These are phyloP conservation scores for Takakia lepidozioides DNA, from an alignment of 225 moss, liverwort and hornwort species.

Conservation along the genomic window DNA sequence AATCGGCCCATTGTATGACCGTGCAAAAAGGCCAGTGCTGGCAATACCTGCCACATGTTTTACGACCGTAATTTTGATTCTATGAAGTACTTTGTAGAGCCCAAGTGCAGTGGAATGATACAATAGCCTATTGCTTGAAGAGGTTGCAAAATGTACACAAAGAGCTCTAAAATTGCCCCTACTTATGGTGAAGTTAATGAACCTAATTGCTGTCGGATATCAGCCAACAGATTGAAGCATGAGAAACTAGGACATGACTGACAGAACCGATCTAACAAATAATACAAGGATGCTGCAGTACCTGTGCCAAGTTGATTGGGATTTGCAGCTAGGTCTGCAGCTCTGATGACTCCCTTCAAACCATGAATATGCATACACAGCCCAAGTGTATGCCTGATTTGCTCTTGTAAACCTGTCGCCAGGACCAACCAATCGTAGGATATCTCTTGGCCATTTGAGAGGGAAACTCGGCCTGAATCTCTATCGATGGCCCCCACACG, in stretches of 20 bases:
- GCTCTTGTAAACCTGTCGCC: slow-evolving; percentile 42
- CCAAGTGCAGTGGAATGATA: no score
- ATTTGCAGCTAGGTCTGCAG: slow-evolving; percentile 26
- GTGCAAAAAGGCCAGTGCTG: not conserved
- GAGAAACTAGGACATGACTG: no score
- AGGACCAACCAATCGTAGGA: slow-evolving; percentile 42
- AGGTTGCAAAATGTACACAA: no score
- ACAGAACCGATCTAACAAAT: no score
- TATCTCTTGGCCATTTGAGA: slow-evolving; percentile 23
- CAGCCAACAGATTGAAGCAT: no score
- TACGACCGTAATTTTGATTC: no score
- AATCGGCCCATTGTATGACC: slow-evolving; percentile 13
- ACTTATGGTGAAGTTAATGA: no score
- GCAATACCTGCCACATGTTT: slow-evolving; percentile 7
- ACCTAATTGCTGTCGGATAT: no score
- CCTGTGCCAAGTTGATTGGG: slow-evolving; percentile 11
- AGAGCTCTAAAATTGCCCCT: no score
- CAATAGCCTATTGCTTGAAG: no score
- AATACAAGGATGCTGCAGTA: no score
- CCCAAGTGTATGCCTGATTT: slow-evolving; percentile 26
- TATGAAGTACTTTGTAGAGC: no score
- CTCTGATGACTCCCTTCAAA: slow-evolving; percentile 20
- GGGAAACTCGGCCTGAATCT: slow-evolving; percentile 14
- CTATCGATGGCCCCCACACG: slow-evolving; percentile 26
- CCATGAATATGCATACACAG: not conserved